Evolutionary conservation across 495 filamentous ascomycete species (phyloP).

Genomic region (Annulohypoxylon maeteangense): DNA sequence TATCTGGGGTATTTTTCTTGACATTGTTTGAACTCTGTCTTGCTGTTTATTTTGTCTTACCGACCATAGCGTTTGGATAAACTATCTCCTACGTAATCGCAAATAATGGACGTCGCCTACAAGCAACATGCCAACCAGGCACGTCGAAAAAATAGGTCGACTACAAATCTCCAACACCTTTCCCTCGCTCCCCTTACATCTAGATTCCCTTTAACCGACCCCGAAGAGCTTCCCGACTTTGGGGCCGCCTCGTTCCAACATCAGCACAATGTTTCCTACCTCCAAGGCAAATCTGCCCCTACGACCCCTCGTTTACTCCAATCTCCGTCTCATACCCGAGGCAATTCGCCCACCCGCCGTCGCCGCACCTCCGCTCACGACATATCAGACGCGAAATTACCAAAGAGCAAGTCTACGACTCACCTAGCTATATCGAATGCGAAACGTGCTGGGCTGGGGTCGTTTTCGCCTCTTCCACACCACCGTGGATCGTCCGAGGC

Average conservation of each 20-base stretch:
- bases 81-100: not conserved
- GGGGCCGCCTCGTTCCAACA: constrained; percentile 40
- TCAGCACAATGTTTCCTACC: constrained; percentile 57
- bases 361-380: constrained; percentile 47
- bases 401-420: constrained; percentile 60
- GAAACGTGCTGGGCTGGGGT: constrained; percentile 30
- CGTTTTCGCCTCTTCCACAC: constrained; percentile 36
- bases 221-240: constrained; percentile 55
- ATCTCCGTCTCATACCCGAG: constrained; percentile 57
- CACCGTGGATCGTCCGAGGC: constrained; percentile 31
- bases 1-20: not conserved
- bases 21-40: not conserved
- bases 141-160: constrained; percentile 58
- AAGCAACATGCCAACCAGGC: constrained; percentile 62
- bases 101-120: constrained; percentile 63
- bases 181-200: constrained; percentile 74
- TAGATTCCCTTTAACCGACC: constrained; percentile 68
- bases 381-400: constrained; percentile 42
- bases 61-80: not conserved
- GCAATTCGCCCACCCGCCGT: constrained; percentile 50
- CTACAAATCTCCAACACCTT: constrained; percentile 61
- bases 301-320: constrained; percentile 68
- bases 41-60: not conserved
- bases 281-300: constrained; percentile 65
- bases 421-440: constrained; percentile 49